Base-by-base conservation (phyloP, 345 rosid species). In the Nasturtium officinale region DNA sequence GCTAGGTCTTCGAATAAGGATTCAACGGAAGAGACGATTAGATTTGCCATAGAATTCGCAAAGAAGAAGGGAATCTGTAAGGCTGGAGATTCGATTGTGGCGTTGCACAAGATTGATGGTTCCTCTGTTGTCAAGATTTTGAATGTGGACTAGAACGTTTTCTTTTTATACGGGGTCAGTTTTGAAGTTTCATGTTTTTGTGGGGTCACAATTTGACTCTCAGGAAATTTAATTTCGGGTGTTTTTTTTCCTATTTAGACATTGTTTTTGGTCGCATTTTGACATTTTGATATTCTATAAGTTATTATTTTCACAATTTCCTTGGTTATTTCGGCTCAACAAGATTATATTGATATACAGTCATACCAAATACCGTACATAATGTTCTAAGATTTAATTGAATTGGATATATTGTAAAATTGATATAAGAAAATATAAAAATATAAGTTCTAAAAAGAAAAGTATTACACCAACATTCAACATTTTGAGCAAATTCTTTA, bases 91-190 rank as follows among this genome's bases (percentile, higher is more conserved):
- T 79, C 82, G 3, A 66, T 86, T 61, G 85, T 85, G 76, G 82
- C 72, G 7, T 66, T 87, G 85, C 84, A 84, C 57, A 84, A 85
- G 47, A 77, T 85, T 4, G 81, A 84, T 72, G 77, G 80, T 64
- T 83, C 83, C 38, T 84, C 83, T 25, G 87, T 87, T n/a, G 73
- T 87, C 63, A 83, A 84, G 86, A 82, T 83, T 40, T 46, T 87
- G 70, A 73, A 21, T 12, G 90, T 85, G 4, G 79, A 79, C 26
- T 65, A 71, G 80, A 42, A 42, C 7, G 2, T 21, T 33, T 12
- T 30, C 1, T 21, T 5, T 15, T 21, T 18, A 17, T 4, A 20
- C 13, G 45, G n/a, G 60, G 53, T 29, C 37, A 29, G 10, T 74
- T 66, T 66, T 57, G 45, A 10, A 51, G 38, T 51, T 75, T 67